Evolutionary conservation across 805 yeast species (phyloP), one percentile per base, ranked within the genome.

Genomic region (Wickerhamiella galacta): DNA sequence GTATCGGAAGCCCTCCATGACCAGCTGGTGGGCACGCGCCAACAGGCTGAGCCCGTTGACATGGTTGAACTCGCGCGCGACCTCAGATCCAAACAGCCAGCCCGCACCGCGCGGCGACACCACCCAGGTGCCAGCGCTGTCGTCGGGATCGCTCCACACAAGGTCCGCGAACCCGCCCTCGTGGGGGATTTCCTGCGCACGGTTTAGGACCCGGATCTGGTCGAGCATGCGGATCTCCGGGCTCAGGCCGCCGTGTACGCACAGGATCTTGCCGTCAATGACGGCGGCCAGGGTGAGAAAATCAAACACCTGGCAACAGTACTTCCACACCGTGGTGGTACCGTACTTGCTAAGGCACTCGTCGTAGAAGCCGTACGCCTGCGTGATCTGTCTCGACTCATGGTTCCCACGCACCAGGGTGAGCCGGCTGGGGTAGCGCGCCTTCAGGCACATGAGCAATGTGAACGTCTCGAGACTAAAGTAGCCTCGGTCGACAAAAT

Each of bases 71-170:
- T 90, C 96, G 37, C 95, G 62, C 12, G 94, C 90, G 16, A 90
- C 95, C 53, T 78, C 77, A 28, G 83, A 70, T 16, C 98, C 98
- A 54, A 87, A 87, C 33, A 87, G 60, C 96, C 96, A 87, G 9
- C 98, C 98, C 0, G 98, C 98, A 40, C 98, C 98, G 51, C 98
- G 69, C 20, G 95, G 95, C 18, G 92, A 76, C 15, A 90, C 94
- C 16, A 93, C 95, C 98, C 98, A 87, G 9, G 94, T 81, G 46
- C 82, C 95, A 28, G 85, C 94, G 37, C 43, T 39, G 48, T 85
- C 85, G 53, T 87, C 96, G 2, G 98, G 98, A 51, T 87, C 98
- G 15, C 92, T 76, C 98, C 98, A 87, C 25, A 87, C 85, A 47
- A 87, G 68, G 56, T 87, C 98, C 52, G 95, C 90, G 55, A 87